A percentile compares a stretch with the other conserved stretches of the same genome.
These are phyloP conservation scores for Claviceps maximensis DNA, from an alignment of 2,329 filamentous ascomycete genomes.

Conservation along the genomic window DNA sequence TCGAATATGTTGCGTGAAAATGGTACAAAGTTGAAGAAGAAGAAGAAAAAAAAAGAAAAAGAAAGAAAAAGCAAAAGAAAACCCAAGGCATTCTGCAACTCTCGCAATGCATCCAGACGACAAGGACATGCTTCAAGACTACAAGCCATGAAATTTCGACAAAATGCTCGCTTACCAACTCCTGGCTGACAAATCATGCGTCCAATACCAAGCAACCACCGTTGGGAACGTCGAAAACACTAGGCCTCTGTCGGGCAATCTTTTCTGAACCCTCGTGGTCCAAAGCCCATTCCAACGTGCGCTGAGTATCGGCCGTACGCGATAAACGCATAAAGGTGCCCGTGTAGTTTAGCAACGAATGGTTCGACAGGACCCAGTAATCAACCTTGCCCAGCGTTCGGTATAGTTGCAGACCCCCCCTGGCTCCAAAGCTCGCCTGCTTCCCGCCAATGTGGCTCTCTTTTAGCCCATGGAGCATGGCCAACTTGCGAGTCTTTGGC, in stretches of 20 bases:
- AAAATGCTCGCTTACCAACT: not conserved
- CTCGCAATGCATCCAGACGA: not conserved
- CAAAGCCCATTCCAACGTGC: conserved; percentile 6
- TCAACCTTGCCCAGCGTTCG: conserved; percentile 3
- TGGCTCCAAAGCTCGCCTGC: conserved; percentile 6
- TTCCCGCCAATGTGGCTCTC: conserved; percentile 7
- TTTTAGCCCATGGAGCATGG: conserved; percentile 6
- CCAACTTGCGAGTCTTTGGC: conserved; percentile 6
- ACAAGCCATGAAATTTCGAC: not conserved
- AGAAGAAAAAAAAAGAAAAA: not conserved
- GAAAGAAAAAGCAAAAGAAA: not conserved
- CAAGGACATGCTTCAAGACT: not conserved
- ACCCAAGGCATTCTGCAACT: not conserved
- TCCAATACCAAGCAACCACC: conserved; percentile 6
- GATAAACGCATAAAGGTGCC: conserved; percentile 7
- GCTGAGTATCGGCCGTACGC: conserved; percentile 4
- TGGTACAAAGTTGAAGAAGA: not conserved
- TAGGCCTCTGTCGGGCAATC: not conserved
- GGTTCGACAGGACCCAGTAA: conserved; percentile 7
- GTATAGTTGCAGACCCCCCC: conserved; percentile 4
- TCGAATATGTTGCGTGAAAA: not conserved
- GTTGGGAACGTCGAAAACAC: conserved; percentile 2
- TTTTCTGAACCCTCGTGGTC: conserved; percentile 5
- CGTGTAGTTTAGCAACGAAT: conserved; percentile 3
- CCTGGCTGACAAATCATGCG: not conserved